These are phyloP conservation scores for Sporisorium graminicola DNA, from an alignment of 1,284 basidiomycete species.

Conservation along the genomic window DNA sequence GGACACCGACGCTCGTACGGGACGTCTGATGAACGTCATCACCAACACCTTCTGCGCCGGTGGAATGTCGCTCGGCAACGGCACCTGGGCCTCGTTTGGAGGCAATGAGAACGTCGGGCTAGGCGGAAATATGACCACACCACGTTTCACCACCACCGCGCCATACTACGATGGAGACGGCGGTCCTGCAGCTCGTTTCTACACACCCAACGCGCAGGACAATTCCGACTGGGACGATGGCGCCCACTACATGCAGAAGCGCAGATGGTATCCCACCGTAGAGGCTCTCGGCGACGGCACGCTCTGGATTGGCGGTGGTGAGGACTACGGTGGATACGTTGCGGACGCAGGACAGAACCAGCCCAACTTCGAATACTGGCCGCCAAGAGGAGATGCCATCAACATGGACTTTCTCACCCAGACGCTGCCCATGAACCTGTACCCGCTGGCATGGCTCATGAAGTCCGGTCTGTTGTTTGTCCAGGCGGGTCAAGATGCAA, in stretches of 20 bases:
- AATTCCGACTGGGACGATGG: slow-evolving; percentile 39
- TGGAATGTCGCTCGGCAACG: slow-evolving; percentile 67
- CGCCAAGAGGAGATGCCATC: slow-evolving; percentile 34
- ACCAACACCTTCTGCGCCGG: slow-evolving; percentile 70
- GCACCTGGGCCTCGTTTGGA: slow-evolving; percentile 65
- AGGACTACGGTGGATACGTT: slow-evolving; percentile 46
- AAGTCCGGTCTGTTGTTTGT: slow-evolving; percentile 56
- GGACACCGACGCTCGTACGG: slow-evolving; percentile 47
- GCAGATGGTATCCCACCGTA: slow-evolving; percentile 50
- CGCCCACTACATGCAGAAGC: slow-evolving; percentile 34
- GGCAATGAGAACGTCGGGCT: slow-evolving; percentile 66
- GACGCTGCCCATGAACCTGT: slow-evolving; percentile 56
- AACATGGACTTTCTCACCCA: slow-evolving; percentile 44
- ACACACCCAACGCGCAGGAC: slow-evolving; percentile 25
- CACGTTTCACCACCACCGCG: slow-evolving; percentile 26
- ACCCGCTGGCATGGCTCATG: slow-evolving; percentile 61
- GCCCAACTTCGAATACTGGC: slow-evolving; percentile 53
- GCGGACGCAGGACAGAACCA: slow-evolving; percentile 34
- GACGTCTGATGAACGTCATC: slow-evolving; percentile 60
- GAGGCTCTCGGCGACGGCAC: slow-evolving; percentile 48
- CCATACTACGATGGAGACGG: slow-evolving; percentile 49
- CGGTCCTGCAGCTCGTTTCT: slow-evolving; percentile 45
- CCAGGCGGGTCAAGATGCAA: slow-evolving; percentile 53
- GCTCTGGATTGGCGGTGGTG: slow-evolving; percentile 41
- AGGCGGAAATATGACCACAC: slow-evolving; percentile 52